These are phyloP conservation scores for Zygoascus bituminiphila DNA, from an alignment of 805 yeast genomes.

Conservation along the genomic window DNA sequence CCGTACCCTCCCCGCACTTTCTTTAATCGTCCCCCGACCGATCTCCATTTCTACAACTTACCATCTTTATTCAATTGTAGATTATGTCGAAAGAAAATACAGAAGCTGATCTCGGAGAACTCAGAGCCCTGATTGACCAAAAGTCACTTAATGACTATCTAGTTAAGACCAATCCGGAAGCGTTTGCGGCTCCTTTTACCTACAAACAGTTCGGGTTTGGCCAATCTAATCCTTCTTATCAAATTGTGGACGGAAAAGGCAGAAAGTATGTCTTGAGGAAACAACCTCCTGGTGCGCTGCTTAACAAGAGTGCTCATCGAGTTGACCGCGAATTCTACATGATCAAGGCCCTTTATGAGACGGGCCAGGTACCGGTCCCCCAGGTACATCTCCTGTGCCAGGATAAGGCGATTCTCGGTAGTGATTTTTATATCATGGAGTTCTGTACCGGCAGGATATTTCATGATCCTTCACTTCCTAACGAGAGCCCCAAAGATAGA, in stretches of 20 bases:
- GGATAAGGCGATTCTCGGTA: slow-evolving; percentile 46
- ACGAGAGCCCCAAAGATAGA: slow-evolving; percentile 24
- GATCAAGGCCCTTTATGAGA: slow-evolving; percentile 32
- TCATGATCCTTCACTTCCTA: slow-evolving; percentile 43
- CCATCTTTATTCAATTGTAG: too few relatives aligned
- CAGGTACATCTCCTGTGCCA: slow-evolving; percentile 44
- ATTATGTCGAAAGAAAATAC: slow-evolving; percentile 14
- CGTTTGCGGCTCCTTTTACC: slow-evolving; percentile 27
- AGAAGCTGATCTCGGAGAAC: slow-evolving; percentile 26
- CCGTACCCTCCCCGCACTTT: not conserved
- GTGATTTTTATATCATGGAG: slow-evolving; percentile 54
- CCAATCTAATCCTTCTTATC: slow-evolving; percentile 57
- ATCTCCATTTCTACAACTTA: too few relatives aligned
- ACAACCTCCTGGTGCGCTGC: slow-evolving; percentile 45
- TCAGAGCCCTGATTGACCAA: slow-evolving; percentile 26
- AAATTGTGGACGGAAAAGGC: slow-evolving; percentile 35
- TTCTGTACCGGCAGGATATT: slow-evolving; percentile 49
- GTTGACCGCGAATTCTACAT: slow-evolving; percentile 53
- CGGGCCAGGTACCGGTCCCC: slow-evolving; percentile 46
- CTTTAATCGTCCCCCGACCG: too few relatives aligned
- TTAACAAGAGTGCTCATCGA: slow-evolving; percentile 52
- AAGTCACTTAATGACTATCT: slow-evolving; percentile 25
- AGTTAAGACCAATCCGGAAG: slow-evolving; percentile 9
- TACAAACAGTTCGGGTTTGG: slow-evolving; percentile 52
- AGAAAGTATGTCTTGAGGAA: slow-evolving; percentile 43